Percentiles rank a stretch among this genome's conserved stretches.
phyloP scores from a whole-genome alignment of 345 rosid species.

The Geranium rotundifolium region DNA sequence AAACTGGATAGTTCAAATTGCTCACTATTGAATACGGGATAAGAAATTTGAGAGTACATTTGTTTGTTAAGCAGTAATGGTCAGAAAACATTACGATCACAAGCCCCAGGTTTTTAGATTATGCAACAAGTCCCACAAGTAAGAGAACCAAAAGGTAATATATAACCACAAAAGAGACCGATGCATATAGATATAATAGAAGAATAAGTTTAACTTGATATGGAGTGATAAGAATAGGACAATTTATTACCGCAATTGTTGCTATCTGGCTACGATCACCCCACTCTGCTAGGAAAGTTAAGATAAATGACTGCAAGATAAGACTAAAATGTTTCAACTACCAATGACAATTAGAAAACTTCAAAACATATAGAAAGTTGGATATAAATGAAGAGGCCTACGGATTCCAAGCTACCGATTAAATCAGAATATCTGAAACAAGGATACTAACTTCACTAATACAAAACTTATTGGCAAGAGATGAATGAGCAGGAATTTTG shows the following conservation, averaged over 20 bases:
- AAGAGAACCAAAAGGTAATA: not conserved
- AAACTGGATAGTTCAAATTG: too few relatives aligned
- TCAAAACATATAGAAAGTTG: not conserved
- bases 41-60: too few relatives aligned
- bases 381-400: not conserved
- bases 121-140: not conserved
- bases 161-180: too few relatives aligned
- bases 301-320: slow-evolving; percentile 65
- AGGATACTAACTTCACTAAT: not conserved
- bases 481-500: not conserved
- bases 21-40: too few relatives aligned
- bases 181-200: not conserved
- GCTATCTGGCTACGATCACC: slow-evolving; percentile 99
- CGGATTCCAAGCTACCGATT: not conserved
- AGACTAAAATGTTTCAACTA: not conserved
- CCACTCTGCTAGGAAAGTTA: slow-evolving; percentile 98
- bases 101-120: not conserved
- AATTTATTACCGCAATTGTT: slow-evolving; percentile 83
- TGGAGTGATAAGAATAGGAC: slow-evolving; percentile 3
- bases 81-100: not conserved
- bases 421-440: not conserved
- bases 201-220: not conserved
- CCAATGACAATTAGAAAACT: not conserved
- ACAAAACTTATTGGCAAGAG: not conserved
- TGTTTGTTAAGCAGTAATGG: too few relatives aligned